Evolutionary conservation across 495 filamentous ascomycete species (phyloP), one percentile per base, ranked within the genome.

Genomic region (Neurospora sublineolata): DNA sequence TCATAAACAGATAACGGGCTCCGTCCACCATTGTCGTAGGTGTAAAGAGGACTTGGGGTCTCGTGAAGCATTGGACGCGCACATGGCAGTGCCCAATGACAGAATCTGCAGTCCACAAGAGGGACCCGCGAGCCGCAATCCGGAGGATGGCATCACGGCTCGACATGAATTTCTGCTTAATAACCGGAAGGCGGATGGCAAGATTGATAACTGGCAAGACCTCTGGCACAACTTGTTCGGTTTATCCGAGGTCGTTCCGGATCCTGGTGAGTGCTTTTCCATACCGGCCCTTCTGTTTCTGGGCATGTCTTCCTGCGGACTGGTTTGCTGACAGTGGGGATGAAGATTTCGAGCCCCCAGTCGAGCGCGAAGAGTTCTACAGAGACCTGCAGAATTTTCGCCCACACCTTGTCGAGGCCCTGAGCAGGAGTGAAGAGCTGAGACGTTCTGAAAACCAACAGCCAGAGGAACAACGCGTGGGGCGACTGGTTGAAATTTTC

Each of bases 351-450:
- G 72, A 77, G 3, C 76, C 77, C 9, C 77, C 78, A 18, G 75
- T 75, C 6, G 78, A 80, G 33, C 60, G 77, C 5, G 78, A 80
- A n/a, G 78, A 80, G 41, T 75, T 80, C 0, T 69, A 75, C 5
- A 44, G 37, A 67, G 70, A 78, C 23, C 72, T 80, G 40, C 72
- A 73, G 12, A 42, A 36, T 20, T 23, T 23, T 14, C 1, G 38
- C 16, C 36, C 3, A 18, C 12, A 12, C 23, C 16, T 64, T 5
- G n/a, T 58, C 16, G 36, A 77, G 33, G 58, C 52, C 37, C 14
- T 33, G 7, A 64, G n/a, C 37, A 36, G 72, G 20, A 67, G 36
- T 11, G 68, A 60, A 14, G 72, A 68, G 37, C 18, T 70, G 73
- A 68, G 23, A 9, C 7, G 16, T 42, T 12, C 33, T 9, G 33